These are phyloP conservation scores for Moniliella sp. DNA, from an alignment of 1,284 basidiomycete genomes.

Conservation along the genomic window DNA sequence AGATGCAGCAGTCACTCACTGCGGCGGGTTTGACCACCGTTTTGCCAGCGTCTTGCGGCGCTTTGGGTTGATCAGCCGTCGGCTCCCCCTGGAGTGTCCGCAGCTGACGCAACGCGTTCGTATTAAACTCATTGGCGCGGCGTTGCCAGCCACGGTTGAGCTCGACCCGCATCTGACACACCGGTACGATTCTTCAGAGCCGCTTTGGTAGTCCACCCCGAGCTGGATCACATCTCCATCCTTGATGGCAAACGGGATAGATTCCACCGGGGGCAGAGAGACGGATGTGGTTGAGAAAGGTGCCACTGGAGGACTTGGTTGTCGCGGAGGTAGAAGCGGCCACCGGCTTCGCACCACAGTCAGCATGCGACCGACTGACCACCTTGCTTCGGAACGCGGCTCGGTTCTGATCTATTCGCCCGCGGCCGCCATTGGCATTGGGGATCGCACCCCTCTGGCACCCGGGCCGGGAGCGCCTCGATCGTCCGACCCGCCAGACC, in stretches of 20 bases:
- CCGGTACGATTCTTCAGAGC: constrained; percentile 88
- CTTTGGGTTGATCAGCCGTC: too few species aligned
- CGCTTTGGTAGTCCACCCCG: constrained; percentile 93
- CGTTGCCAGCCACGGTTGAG: constrained; percentile 60
- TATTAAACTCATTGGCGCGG: constrained; percentile 70
- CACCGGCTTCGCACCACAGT: constrained; percentile 56
- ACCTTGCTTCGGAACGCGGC: constrained; percentile 89
- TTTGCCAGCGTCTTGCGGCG: too few species aligned
- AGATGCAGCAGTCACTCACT: constrained; percentile 32
- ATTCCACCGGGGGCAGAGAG: constrained; percentile 63
- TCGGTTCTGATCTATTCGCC: too few species aligned
- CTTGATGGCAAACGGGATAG: constrained; percentile 53
- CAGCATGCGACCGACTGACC: constrained; percentile 77
- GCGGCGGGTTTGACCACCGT: too few species aligned
- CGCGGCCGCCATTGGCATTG: too few species aligned
- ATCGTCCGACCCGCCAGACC: constrained; percentile 3
- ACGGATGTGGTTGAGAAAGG: constrained; percentile 84
- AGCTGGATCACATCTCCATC: constrained; percentile 89
- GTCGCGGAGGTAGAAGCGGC: constrained; percentile 65
- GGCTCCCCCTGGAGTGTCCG: constrained; percentile 49
- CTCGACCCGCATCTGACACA: constrained; percentile 86
- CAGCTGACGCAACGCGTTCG: constrained; percentile 58
- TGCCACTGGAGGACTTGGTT: constrained; percentile 74
- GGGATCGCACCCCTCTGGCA: too few species aligned
- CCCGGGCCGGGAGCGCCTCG: constrained; percentile 5